These are phyloP conservation scores for Ophiocordyceps camponoti-floridani DNA, from an alignment of 2,329 filamentous ascomycete species.

Conservation along the genomic window DNA sequence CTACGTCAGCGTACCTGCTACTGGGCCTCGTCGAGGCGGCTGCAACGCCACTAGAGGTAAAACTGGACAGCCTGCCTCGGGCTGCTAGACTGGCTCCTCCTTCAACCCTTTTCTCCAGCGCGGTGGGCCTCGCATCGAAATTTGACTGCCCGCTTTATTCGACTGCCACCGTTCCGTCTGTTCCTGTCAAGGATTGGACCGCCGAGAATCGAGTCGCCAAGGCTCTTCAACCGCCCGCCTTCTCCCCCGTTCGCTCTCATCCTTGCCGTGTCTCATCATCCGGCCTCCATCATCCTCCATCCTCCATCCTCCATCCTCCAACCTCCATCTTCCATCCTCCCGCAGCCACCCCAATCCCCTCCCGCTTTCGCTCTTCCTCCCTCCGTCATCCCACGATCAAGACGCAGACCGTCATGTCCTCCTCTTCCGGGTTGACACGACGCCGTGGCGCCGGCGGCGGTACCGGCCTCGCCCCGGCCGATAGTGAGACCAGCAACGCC, in stretches of 20 bases:
- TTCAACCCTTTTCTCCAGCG: background rate
- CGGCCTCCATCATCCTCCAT: background rate
- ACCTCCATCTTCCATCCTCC: no score
- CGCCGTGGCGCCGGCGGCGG: slow-evolving; percentile 53
- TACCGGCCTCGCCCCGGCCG: slow-evolving; percentile 31
- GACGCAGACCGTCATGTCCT: slow-evolving; percentile 9
- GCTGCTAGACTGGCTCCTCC: background rate
- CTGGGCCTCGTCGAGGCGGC: background rate
- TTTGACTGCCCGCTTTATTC: background rate
- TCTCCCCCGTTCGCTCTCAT: background rate
- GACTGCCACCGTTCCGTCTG: background rate
- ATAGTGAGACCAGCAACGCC: slow-evolving; percentile 36
- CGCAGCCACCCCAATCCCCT: background rate
- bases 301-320: no score
- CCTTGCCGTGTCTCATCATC: background rate
- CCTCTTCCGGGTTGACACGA: slow-evolving; percentile 37
- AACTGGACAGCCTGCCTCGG: background rate
- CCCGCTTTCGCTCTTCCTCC: background rate
- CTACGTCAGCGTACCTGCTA: background rate
- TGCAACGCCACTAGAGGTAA: background rate
- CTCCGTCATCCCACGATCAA: background rate
- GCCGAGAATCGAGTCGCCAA: background rate
- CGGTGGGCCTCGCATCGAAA: background rate
- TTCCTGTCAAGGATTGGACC: background rate
- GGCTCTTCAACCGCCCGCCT: no score